These are phyloP conservation scores for Xylariomycetidae sp. DNA, from an alignment of 2,329 filamentous ascomycete genomes.

Conservation along the genomic window DNA sequence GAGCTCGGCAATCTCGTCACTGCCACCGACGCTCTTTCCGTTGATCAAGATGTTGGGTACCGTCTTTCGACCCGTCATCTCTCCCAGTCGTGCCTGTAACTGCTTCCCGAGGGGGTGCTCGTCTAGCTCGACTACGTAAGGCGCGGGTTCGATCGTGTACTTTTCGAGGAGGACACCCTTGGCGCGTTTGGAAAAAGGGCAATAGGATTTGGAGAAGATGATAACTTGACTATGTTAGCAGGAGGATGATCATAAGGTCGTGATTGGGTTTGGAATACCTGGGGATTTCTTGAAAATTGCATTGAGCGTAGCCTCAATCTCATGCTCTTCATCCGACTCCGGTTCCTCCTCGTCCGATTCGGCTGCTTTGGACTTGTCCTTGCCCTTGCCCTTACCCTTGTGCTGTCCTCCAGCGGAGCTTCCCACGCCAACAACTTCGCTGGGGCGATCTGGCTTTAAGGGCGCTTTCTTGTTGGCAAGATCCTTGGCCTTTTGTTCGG, in stretches of 20 bases:
- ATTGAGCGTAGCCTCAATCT: conserved; percentile 68
- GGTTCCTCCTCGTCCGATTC: conserved; percentile 30
- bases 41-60: conserved; percentile 91
- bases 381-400: conserved; percentile 31
- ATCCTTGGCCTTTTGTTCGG: conserved; percentile 65
- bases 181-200: conserved; percentile 77
- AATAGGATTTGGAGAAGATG: conserved; percentile 95
- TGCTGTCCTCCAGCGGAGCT: conserved; percentile 50
- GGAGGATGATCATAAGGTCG: background rate
- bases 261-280: conserved; percentile 51
- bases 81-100: conserved; percentile 67
- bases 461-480: conserved; percentile 63
- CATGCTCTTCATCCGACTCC: conserved; percentile 55
- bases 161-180: conserved; percentile 80
- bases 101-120: conserved; percentile 67
- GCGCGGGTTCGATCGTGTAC: conserved; percentile 77
- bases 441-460: conserved; percentile 54
- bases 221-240: conserved; percentile 56
- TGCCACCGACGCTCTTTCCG: conserved; percentile 83
- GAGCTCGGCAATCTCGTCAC: conserved; percentile 76
- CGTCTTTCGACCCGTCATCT: conserved; percentile 74
- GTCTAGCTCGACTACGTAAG: conserved; percentile 89
- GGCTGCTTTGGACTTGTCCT: conserved; percentile 36
- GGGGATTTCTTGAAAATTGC: conserved; percentile 78
- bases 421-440: conserved; percentile 54